phyloP scores from a whole-genome alignment of 176 grass and related monocot genomes.

The Triticum aestivum region DNA sequence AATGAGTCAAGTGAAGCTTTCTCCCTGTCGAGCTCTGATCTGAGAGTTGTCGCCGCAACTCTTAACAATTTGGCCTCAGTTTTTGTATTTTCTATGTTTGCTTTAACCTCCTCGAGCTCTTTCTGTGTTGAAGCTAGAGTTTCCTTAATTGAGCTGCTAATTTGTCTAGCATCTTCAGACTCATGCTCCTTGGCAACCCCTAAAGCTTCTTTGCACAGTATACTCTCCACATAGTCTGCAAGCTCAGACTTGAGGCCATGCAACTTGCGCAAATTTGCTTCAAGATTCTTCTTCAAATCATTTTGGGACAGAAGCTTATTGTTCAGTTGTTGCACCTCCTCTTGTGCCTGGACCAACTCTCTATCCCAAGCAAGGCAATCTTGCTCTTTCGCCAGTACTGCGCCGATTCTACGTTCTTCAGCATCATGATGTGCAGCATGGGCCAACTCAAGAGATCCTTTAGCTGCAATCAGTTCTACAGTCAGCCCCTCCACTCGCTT shows the following conservation, averaged over 20 bases:
- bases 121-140: slow-evolving; percentile 57
- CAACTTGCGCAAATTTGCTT: slow-evolving; percentile 55
- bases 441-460: slow-evolving; percentile 82
- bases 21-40: slow-evolving; percentile 58
- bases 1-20: slow-evolving; percentile 55
- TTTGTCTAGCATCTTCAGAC: slow-evolving; percentile 43
- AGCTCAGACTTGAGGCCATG: slow-evolving; percentile 65
- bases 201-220: slow-evolving; percentile 61
- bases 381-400: slow-evolving; percentile 64
- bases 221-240: slow-evolving; percentile 53
- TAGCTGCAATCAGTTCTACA: slow-evolving; percentile 63
- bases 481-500: slow-evolving; percentile 70
- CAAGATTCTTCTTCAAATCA: slow-evolving; percentile 57
- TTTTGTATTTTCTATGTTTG: slow-evolving; percentile 61
- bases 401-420: slow-evolving; percentile 75
- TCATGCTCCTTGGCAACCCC: slow-evolving; percentile 25
- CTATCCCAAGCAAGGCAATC: slow-evolving; percentile 71
- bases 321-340: slow-evolving; percentile 62
- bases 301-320: slow-evolving; percentile 52
- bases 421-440: slow-evolving; percentile 86
- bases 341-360: slow-evolving; percentile 66
- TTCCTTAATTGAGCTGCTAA: slow-evolving; percentile 35
- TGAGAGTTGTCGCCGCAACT: slow-evolving; percentile 51
- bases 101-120: slow-evolving; percentile 71
- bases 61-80: slow-evolving; percentile 56